Percentiles rank a stretch among this genome's conserved stretches.
Conservation (phyloP, 371 early-diverging fungal species). For the Vairimorpha necatrix region DNA sequence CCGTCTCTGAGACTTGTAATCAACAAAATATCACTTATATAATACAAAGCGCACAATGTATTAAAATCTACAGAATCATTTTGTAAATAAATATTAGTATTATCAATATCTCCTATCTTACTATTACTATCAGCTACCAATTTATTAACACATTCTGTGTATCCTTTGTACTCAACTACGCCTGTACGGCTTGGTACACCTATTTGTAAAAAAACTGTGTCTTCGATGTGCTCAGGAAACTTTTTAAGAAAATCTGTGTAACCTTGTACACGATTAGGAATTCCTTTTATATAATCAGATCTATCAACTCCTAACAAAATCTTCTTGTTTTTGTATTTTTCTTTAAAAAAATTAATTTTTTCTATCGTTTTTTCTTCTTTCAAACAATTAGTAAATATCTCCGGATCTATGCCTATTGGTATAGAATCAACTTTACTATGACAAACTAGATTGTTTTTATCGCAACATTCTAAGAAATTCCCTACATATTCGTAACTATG, state of each 20-base stretch:
- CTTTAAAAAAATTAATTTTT: constrained; percentile 72
- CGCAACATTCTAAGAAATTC: constrained; percentile 89
- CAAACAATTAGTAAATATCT: constrained; percentile 74
- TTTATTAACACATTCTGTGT: constrained; percentile 80
- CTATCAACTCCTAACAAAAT: constrained; percentile 95
- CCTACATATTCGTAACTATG: constrained; percentile 97
- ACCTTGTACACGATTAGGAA: constrained; percentile 92
- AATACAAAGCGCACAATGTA: constrained; percentile 87
- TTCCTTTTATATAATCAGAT: constrained; percentile 98
- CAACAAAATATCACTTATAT: constrained; percentile 85
- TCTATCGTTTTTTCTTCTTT: constrained; percentile 69
- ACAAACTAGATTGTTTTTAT: constrained; percentile 52
- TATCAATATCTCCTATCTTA: constrained; percentile 83
- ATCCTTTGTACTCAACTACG: constrained; percentile 88
- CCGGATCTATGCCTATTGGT: constrained; percentile 98
- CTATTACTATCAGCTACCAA: constrained; percentile 91
- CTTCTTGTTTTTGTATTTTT: constrained; percentile 77
- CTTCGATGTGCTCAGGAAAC: constrained; percentile 83
- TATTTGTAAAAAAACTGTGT: constrained; percentile 81
- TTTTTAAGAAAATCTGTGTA: constrained; percentile 79
- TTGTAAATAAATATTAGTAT: constrained; percentile 89
- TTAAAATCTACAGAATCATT: constrained; percentile 86
- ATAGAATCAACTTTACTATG: constrained; percentile 67
- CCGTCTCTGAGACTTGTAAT: constrained; percentile 95
- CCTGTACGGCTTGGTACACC: constrained; percentile 86